phyloP scores from a whole-genome alignment of 352 stramenopile genomes.

The Pythium sukuiense region DNA sequence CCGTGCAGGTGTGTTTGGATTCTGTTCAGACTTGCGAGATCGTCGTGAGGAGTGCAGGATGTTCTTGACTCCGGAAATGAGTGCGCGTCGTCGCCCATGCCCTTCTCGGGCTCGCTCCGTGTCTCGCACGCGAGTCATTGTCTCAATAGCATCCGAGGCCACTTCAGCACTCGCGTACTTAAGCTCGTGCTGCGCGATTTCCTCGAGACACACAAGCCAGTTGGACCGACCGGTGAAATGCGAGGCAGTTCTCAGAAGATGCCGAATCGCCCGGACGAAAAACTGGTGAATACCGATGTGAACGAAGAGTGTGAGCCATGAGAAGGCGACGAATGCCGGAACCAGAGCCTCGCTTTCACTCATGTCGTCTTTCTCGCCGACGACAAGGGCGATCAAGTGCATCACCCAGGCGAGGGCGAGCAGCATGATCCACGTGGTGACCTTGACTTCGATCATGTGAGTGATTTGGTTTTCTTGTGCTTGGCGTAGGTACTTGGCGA shows the following conservation, averaged over 20 bases:
- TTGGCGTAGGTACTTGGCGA: constrained; percentile 29
- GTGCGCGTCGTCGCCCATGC: background rate
- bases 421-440: constrained; percentile 28
- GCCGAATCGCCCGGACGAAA: constrained; percentile 2
- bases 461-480: constrained; percentile 29
- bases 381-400: background rate
- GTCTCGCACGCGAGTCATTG: constrained; percentile 5
- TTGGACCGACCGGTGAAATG: constrained; percentile 7
- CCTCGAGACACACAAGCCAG: constrained; percentile 8
- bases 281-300: constrained; percentile 3
- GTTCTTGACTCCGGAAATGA: background rate
- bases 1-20: background rate
- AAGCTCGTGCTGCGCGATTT: constrained; percentile 4
- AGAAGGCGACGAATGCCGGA: background rate
- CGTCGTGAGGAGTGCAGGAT: background rate
- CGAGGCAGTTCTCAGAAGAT: background rate
- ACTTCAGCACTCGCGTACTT: constrained; percentile 4
- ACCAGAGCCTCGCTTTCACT: constrained; percentile 1
- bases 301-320: background rate
- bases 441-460: constrained; percentile 29
- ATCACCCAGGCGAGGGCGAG: constrained; percentile 16
- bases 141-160: constrained; percentile 1
- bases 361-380: background rate
- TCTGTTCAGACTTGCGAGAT: background rate
- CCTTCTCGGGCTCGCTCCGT: background rate